Evolutionary conservation across 805 yeast species (phyloP).

Genomic region (Tetrapisispora fleetii): DNA sequence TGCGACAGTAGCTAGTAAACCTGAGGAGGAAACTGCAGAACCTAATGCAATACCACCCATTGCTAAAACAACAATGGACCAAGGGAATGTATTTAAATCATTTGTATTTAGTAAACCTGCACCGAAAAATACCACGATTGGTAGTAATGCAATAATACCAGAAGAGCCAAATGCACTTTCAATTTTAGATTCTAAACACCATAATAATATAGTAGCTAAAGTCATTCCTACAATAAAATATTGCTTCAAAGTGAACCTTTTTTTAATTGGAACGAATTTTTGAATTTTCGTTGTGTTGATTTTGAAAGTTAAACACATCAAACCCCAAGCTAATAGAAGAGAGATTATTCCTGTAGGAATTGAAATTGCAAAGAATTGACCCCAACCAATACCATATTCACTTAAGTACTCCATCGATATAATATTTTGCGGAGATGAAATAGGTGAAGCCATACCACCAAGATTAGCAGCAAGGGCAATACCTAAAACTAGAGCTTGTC

Average conservation of each 20-base stretch:
- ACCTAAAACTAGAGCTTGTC: constrained; percentile 77
- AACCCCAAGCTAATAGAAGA: constrained; percentile 58
- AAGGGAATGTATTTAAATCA: constrained; percentile 88
- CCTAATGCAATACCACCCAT: constrained; percentile 98
- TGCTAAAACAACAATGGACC: constrained; percentile 92
- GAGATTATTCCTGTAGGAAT: constrained; percentile 66
- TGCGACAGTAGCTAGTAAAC: constrained; percentile 74
- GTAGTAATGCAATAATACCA: constrained; percentile 84
- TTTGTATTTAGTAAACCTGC: constrained; percentile 75
- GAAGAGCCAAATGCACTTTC: constrained; percentile 75
- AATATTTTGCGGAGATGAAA: constrained; percentile 92
- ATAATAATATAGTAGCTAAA: constrained; percentile 60
- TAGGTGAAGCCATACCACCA: constrained; percentile 96
- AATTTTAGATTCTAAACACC: constrained; percentile 81
- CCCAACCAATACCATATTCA: constrained; percentile 64
- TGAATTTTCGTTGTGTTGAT: constrained; percentile 38
- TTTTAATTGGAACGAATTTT: constrained; percentile 43
- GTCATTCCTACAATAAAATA: constrained; percentile 67
- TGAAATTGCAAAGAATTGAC: constrained; percentile 84
- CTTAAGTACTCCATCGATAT: constrained; percentile 77
- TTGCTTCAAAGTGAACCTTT: constrained; percentile 59
- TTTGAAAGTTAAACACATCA: constrained; percentile 48
- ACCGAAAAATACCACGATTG: constrained; percentile 80
- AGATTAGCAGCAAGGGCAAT: constrained; percentile 85
- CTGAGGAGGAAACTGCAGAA: constrained; percentile 86